These are phyloP conservation scores for Cercospora sp. DNA, from an alignment of 2,329 filamentous ascomycete genomes.

Conservation along the genomic window DNA sequence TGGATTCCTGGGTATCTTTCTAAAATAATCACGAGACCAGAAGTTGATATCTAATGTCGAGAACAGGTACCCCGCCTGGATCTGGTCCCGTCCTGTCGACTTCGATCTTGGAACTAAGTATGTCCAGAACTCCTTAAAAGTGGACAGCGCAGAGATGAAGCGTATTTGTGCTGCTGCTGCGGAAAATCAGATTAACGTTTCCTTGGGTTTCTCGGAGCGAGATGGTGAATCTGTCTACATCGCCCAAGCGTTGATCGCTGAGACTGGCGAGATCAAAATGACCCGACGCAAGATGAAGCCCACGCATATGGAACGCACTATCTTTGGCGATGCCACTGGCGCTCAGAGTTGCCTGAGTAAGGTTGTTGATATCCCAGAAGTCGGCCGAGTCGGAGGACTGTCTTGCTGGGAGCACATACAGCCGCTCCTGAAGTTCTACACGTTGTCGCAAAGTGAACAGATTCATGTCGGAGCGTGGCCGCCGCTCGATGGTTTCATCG, in stretches of 20 bases:
- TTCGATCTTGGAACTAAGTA: slow-evolving; percentile 44
- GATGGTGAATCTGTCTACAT: slow-evolving; percentile 46
- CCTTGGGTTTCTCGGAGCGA: slow-evolving; percentile 45
- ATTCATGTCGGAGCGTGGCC: slow-evolving; percentile 48
- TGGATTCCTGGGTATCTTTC: slow-evolving; percentile 45
- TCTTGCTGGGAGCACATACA: slow-evolving; percentile 48
- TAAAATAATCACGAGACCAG: neutral
- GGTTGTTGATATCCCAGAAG: slow-evolving; percentile 37
- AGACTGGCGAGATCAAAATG: slow-evolving; percentile 41
- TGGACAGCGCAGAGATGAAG: slow-evolving; percentile 47
- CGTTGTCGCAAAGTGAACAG: slow-evolving; percentile 42
- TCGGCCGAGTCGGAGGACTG: slow-evolving; percentile 41
- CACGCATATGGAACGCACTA: slow-evolving; percentile 48
- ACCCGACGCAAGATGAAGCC: slow-evolving; percentile 47
- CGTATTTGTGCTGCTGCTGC: slow-evolving; percentile 43
- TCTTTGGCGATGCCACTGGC: slow-evolving; percentile 45
- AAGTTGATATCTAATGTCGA: neutral
- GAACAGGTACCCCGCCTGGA: slow-evolving; percentile 37
- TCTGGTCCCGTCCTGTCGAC: slow-evolving; percentile 50
- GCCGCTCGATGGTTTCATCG: slow-evolving; percentile 37
- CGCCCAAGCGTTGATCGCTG: slow-evolving; percentile 42
- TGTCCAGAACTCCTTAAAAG: slow-evolving; percentile 48
- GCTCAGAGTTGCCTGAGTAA: slow-evolving; percentile 38
- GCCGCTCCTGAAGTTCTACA: slow-evolving; percentile 47
- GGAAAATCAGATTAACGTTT: slow-evolving; percentile 40